Base-by-base conservation (phyloP, 176 grass and related monocot species). In the Thalia dealbata region DNA sequence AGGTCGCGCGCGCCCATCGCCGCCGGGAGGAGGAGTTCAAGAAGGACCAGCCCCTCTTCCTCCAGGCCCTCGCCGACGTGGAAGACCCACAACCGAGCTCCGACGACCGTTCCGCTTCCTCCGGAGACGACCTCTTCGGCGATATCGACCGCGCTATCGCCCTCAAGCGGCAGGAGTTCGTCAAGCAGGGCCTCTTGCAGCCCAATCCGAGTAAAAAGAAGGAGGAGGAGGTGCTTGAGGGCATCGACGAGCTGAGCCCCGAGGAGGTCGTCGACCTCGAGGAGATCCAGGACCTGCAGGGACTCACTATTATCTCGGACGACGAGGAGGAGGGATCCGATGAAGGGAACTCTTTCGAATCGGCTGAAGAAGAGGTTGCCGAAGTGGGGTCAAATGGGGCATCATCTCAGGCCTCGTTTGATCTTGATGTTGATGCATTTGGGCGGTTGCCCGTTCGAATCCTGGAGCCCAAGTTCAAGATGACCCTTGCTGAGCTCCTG, bases 401-500 rank as follows among this genome's bases (percentile, higher is more conserved):
- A 19, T 15, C 66, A 13, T 60, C 67, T 32, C 21, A 50, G 30
- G 77, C 84, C 18, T 79, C 76, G 14, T 76, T 84, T 23, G 78
- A 76, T 48, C 75, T 86, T 30, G 82, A 92, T 64, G 81, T 67
- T 7, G 87, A 92, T 66, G 75, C 83, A 78, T 84, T 92, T 61
- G 89, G 81, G 61, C 86, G 71, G 41, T 58, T 27, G 10, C 88
- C 84, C 50, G 45, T 78, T 7, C 87, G 84, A 32, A 81, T 86
- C 24, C 51, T 81, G 35, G 76, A 88, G 59, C 89, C 89, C 45
- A 80, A 82, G 10, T 96, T 96, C 75, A 88, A 82, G 45, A 92
- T 96, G 93, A 96, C 87, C 30, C 81, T 96, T 28, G 93, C 93
- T 0, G 93, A 96, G 66, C 89, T 96, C 73, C 89, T 96, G 27